Evolutionary conservation across 768 basidiomycete genomes (phyloP).

Genomic region (Asterophora parasitica): DNA sequence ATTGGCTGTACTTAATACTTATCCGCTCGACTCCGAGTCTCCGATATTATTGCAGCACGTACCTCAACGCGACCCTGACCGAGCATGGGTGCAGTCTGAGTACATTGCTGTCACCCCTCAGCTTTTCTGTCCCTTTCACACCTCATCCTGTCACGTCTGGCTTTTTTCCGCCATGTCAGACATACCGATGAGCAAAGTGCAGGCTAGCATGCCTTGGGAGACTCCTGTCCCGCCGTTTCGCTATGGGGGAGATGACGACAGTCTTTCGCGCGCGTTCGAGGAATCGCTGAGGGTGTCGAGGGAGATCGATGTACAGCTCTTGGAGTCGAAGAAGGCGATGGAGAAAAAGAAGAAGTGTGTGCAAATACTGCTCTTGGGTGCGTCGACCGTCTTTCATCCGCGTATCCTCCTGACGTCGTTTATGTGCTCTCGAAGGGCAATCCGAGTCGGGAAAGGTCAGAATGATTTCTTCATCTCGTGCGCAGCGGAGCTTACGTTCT

Average conservation of each 20-base stretch:
- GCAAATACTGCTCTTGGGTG: constrained; percentile 51
- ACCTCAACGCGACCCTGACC: constrained; percentile 3
- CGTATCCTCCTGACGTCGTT: neutral
- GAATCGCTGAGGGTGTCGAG: constrained; percentile 40
- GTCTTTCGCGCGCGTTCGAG: constrained; percentile 23
- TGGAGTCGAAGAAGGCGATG: constrained; percentile 38
- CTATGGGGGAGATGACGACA: neutral
- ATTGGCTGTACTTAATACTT: constrained; percentile 4
- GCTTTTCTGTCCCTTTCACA: neutral
- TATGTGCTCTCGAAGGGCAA: constrained; percentile 37
- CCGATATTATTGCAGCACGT: neutral
- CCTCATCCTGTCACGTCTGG: too few relatives aligned
- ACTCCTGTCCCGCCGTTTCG: constrained; percentile 5
- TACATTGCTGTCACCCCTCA: neutral
- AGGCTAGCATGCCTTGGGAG: constrained; percentile 3
- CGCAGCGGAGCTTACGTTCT: neutral
- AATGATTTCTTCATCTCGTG: neutral
- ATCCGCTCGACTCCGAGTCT: constrained; percentile 6
- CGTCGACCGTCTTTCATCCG: neutral
- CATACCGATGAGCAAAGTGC: neutral
- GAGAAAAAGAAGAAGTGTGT: constrained; percentile 48
- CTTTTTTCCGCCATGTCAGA: neutral
- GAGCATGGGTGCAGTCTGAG: neutral
- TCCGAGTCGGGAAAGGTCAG: constrained; percentile 54
- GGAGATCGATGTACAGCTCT: constrained; percentile 45